These are phyloP conservation scores for Trichaptum fuscoviolaceum DNA, from an alignment of 768 basidiomycete species.

Conservation along the genomic window DNA sequence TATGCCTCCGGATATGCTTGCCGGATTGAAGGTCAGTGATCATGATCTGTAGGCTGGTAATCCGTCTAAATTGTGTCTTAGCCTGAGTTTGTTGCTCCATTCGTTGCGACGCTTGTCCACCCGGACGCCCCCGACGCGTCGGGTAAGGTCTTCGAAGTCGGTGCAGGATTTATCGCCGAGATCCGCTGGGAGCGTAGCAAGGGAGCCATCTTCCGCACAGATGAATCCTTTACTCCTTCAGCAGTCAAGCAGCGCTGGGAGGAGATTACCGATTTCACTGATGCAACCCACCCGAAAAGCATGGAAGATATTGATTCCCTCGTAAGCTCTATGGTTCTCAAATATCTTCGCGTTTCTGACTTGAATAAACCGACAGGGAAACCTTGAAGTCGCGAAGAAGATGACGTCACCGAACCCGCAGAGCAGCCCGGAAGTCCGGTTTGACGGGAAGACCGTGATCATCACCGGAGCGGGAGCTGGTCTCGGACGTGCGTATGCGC, in stretches of 20 bases:
- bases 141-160: slow-evolving; percentile 86
- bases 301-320: slow-evolving; percentile 55
- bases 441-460: slow-evolving; percentile 86
- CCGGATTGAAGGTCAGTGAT: slow-evolving; percentile 61
- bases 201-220: slow-evolving; percentile 85
- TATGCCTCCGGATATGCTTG: slow-evolving; percentile 92
- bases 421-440: slow-evolving; percentile 64
- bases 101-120: slow-evolving; percentile 84
- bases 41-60: background rate
- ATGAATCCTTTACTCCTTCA: slow-evolving; percentile 87
- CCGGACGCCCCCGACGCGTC: slow-evolving; percentile 76
- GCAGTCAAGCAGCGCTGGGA: slow-evolving; percentile 85
- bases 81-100: slow-evolving; percentile 91
- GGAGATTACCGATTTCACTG: slow-evolving; percentile 74
- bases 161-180: slow-evolving; percentile 88
- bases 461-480: slow-evolving; percentile 95
- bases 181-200: slow-evolving; percentile 90
- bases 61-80: slow-evolving; percentile 24
- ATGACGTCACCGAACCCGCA: slow-evolving; percentile 61
- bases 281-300: slow-evolving; percentile 58
- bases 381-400: slow-evolving; percentile 59
- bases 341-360: background rate
- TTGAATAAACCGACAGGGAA: slow-evolving; percentile 28
- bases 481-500: slow-evolving; percentile 86
- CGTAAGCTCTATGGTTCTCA: background rate